Conservation (phyloP, 768 basidiomycete species). For the Phaeotremella skinneri region DNA sequence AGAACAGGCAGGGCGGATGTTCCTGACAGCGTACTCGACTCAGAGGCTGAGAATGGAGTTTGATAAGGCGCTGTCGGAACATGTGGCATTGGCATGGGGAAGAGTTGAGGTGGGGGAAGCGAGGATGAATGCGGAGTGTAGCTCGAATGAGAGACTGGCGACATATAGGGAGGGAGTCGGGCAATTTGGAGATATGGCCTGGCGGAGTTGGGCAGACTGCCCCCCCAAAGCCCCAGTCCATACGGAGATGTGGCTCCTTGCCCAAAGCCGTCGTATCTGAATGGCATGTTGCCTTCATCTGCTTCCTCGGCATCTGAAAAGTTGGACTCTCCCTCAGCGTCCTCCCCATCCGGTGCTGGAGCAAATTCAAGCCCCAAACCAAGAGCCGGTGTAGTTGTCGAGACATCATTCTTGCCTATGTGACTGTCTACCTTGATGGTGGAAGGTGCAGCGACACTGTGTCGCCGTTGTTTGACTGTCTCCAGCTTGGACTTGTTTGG, state of each 20-base stretch:
- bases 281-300: neutral
- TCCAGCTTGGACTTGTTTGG: slow-evolving; percentile 30
- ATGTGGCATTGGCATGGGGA: neutral
- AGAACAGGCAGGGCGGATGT: neutral
- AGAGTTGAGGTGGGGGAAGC: neutral
- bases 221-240: neutral
- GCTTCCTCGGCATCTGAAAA: neutral
- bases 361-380: slow-evolving; percentile 13
- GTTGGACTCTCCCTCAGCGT: neutral
- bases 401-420: neutral
- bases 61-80: neutral
- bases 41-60: neutral
- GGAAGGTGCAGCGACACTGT: neutral
- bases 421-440: neutral
- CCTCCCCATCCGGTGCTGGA: neutral
- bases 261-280: neutral
- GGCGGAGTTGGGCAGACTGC: neutral
- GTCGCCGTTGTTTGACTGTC: neutral
- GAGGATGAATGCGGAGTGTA: no score
- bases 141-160: neutral
- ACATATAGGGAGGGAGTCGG: neutral
- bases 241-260: neutral
- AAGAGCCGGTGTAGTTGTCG: neutral
- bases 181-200: neutral
- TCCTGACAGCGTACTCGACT: neutral